A percentile compares a stretch with the other conserved stretches of the same genome.
Evolutionary conservation across 345 rosid species (phyloP).

Genomic region (Citrus mangshanensis): DNA sequence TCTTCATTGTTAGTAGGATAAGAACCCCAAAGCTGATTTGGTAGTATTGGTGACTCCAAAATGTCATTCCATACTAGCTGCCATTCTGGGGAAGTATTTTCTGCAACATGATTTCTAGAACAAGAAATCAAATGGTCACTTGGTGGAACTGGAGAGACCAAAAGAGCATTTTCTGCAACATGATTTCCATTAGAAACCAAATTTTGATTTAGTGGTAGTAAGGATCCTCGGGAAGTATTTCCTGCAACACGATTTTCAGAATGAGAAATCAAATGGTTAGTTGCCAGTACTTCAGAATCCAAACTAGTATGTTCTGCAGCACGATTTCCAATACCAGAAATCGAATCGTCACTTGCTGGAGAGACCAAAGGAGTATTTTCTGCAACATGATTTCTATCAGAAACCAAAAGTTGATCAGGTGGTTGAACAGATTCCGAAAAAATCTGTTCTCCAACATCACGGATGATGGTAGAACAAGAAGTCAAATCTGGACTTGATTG

Average conservation of each 20-base stretch:
- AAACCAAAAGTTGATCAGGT: not conserved
- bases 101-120: not conserved
- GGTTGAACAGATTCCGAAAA: not conserved
- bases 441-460: not conserved
- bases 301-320: not conserved
- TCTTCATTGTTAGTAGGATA: no score
- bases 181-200: not conserved
- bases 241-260: not conserved
- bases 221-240: not conserved
- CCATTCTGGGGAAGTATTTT: not conserved
- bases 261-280: not conserved
- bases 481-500: not conserved
- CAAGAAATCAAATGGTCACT: not conserved
- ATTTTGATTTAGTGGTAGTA: not conserved
- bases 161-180: not conserved
- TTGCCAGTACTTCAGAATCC: no score
- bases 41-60: no score
- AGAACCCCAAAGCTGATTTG: no score
- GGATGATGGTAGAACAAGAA: not conserved
- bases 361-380: not conserved
- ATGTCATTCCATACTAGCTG: no score
- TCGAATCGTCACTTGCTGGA: not conserved
- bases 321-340: not conserved
- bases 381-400: not conserved
- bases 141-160: not conserved